Evolutionary conservation across 495 filamentous ascomycete genomes (phyloP), one percentile per base, ranked within the genome.

Genomic region (Hypomontagnella monticulosa): DNA sequence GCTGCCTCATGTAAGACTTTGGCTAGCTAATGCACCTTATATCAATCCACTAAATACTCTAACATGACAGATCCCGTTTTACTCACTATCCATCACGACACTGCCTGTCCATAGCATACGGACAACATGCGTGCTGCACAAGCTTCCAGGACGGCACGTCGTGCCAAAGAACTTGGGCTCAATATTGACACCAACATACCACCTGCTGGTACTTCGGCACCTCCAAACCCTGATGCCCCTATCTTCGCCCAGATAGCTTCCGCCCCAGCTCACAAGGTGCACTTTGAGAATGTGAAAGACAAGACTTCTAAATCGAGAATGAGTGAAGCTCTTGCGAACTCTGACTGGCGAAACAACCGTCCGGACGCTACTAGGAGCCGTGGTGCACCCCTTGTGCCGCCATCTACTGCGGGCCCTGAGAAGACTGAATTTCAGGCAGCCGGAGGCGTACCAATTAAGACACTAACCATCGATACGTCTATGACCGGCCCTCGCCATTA

Each of bases 311-410:
- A 32, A 6, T 12, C 41, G 23, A 63, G 54, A 38, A 15, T 33
- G 15, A 60, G 38, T 18, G 43, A 63, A n/a, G 66, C 66, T 12
- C 44, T 69, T 15, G 19, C 15, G 37, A 63, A 53, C 49, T 18
- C 42, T 4, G 51, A 69, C 20, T 69, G 66, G 66, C 48, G 66
- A 43, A 44, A 15, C 23, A 55, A 60, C 19, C 66, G 60, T 8
- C 55, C 41, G 23, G 50, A 60, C 14, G 59, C 55, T 8, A 43
- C 36, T 1, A 10, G 27, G 0, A 30, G 16, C 7, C 18, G 34
- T 18, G 20, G 51, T 38, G 51, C 14, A 9, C 43, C 15, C 9
- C n/a, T 23, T 14, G n/a, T 0, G 4, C 16, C 19, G n/a, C 59
- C 58, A 7, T 19, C 7, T 27, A 58, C 65, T n/a, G 58, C 54